phyloP scores from a whole-genome alignment of 2,329 filamentous ascomycete species.

The Corniculantispora saksenae region DNA sequence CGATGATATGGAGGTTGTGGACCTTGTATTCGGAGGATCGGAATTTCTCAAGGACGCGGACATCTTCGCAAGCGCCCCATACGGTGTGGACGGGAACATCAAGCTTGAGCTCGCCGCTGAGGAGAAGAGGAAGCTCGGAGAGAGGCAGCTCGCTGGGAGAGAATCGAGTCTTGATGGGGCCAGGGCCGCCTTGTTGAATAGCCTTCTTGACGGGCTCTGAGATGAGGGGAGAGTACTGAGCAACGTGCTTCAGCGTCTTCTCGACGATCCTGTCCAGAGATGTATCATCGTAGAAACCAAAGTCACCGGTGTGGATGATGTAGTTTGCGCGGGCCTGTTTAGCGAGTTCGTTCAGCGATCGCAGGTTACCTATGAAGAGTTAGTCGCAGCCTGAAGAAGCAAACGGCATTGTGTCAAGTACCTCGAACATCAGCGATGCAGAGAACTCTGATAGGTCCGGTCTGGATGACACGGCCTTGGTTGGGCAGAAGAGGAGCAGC shows the following conservation, averaged over 20 bases:
- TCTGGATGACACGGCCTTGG: conserved; percentile 66
- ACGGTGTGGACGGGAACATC: conserved; percentile 98
- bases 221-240: conserved; percentile 95
- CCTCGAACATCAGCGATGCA: conserved; percentile 74
- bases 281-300: conserved; percentile 96
- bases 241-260: conserved; percentile 97
- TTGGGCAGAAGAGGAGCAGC: conserved; percentile 67
- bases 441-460: conserved; percentile 65
- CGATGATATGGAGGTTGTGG: conserved; percentile 95
- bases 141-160: conserved; percentile 79
- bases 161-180: conserved; percentile 85
- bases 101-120: conserved; percentile 84
- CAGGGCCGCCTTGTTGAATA: conserved; percentile 65
- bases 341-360: conserved; percentile 93
- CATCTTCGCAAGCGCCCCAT: conserved; percentile 98
- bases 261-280: conserved; percentile 97
- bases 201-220: conserved; percentile 72
- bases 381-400: conserved; percentile 21
- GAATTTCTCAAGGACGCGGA: conserved; percentile 95
- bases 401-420: conserved; percentile 36
- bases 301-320: conserved; percentile 98
- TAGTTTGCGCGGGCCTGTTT: conserved; percentile 93
- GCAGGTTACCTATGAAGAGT: conserved; percentile 73
- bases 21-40: conserved; percentile 98
- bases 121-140: conserved; percentile 86